phyloP scores from a whole-genome alignment of 1,284 basidiomycete species.

The Marasmius fiardii region DNA sequence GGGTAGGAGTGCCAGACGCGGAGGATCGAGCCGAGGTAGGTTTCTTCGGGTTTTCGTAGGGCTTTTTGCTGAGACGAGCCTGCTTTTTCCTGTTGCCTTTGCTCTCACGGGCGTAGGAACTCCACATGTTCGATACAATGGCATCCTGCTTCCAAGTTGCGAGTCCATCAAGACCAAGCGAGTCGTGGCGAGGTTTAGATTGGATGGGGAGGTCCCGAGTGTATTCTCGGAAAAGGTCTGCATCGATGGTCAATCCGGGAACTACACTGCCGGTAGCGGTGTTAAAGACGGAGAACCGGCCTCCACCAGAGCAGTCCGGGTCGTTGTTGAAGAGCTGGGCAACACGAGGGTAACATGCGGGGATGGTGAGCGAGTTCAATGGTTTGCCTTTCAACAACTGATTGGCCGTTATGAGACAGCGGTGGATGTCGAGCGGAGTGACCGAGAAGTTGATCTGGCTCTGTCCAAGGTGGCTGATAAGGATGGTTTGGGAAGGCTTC shows the following conservation, averaged over 20 bases:
- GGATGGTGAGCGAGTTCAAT: not conserved
- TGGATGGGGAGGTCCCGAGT: not conserved
- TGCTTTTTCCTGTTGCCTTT: not conserved
- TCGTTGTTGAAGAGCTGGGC: constrained; percentile 1
- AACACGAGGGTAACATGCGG: not conserved
- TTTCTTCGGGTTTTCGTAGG: not conserved
- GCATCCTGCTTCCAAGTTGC: not conserved
- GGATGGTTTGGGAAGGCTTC: not conserved
- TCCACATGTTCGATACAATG: not conserved
- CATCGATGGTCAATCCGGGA: not conserved
- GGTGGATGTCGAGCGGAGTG: constrained; percentile 1
- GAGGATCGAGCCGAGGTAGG: not conserved
- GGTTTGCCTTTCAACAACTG: not conserved
- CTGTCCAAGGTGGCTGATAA: not conserved
- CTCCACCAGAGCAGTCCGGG: not conserved
- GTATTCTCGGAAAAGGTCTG: not conserved
- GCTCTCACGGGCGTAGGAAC: not conserved
- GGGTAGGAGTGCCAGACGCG: not conserved
- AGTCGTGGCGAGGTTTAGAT: not conserved
- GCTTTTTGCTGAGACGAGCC: not conserved
- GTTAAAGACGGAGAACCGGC: not conserved
- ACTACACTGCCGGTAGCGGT: not conserved
- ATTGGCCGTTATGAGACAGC: not conserved
- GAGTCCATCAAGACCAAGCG: not conserved
- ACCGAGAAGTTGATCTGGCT: not conserved